Base-by-base conservation (phyloP, 2,329 filamentous ascomycete genomes). In the Calonectria pteridis region DNA sequence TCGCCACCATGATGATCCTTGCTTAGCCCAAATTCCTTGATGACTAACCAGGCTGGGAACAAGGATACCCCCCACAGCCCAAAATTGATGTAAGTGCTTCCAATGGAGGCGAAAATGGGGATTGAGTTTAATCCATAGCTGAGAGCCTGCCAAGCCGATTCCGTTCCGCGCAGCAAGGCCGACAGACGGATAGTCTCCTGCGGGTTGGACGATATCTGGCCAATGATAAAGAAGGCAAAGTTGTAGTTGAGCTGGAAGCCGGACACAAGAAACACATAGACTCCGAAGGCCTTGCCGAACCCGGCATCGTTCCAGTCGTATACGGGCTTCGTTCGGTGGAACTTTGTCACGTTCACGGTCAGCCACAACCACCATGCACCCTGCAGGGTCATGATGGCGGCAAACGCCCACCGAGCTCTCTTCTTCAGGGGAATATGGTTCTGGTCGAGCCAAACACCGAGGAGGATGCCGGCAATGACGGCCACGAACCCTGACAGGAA, bases 201-300 rank as follows among this genome's bases (percentile, higher is more conserved):
- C 35, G 92, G 87, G 14, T 87, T 86, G 2, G 85, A 84, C 0
- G 93, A 91, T 4, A 94, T 81, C 74, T 93, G 91, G 0, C 89
- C 87, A 14, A 94, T 89, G 67, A 94, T 86, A 79, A 94, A 94
- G 82, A 94, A 93, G 9, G 93, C 83, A 79, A 91, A 93, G 76
- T 94, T 87, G 81, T 94, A 94, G 78, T 94, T 94, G n/a, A 93
- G 77, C 80, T 94, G 92, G 74, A 94, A 94, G 0, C 91, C 89
- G n/a, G 89, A 84, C 1, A 92, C 90, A 78, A 93, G 86, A 76
- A 94, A 89, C 6, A 94, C 76, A 78, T 93, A 94, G 33, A 94
- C 86, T 0, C 88, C 90, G 75, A 94, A 94, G 0, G 87, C 90
- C 43, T 86, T 86, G 0, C 92, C 93, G 69, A 94, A 94, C 0